phyloP scores from a whole-genome alignment of 2,329 filamentous ascomycete genomes.

The Colletotrichum sp. region DNA sequence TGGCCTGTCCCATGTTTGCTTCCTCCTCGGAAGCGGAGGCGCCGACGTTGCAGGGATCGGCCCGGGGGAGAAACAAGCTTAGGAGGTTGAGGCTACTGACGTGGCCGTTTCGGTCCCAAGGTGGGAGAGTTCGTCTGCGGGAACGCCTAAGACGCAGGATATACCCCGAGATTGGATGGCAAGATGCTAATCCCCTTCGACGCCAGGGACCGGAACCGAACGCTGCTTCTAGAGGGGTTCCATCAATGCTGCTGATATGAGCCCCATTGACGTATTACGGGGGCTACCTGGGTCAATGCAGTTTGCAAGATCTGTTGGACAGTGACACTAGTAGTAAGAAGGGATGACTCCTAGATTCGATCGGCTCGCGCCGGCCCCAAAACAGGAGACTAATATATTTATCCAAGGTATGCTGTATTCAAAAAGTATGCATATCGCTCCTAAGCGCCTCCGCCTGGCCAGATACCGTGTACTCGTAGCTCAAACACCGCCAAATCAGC shows the following conservation, averaged over 20 bases:
- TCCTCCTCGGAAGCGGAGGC: neutral
- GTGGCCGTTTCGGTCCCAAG: neutral
- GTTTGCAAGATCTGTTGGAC: neutral
- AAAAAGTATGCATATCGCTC: constrained; percentile 15
- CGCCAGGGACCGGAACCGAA: neutral
- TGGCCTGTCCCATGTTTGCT: neutral
- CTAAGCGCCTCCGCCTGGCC: constrained; percentile 17
- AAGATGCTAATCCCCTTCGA: neutral
- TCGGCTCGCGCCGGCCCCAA: constrained; percentile 11
- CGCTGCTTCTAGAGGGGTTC: neutral
- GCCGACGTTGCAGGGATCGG: neutral
- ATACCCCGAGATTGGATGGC: neutral
- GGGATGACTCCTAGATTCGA: neutral
- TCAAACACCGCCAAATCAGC: neutral
- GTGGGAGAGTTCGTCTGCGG: neutral
- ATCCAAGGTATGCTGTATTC: constrained; percentile 18
- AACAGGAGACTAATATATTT: neutral
- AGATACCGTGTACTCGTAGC: constrained; percentile 18
- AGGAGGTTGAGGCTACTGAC: neutral
- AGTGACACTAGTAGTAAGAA: neutral
- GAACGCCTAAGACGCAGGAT: neutral
- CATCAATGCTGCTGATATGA: neutral
- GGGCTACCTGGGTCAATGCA: rapidly evolving
- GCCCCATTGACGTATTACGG: rapidly evolving
- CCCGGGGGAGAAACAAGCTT: neutral